A percentile compares a stretch with the other conserved stretches of the same genome.
phyloP scores from a whole-genome alignment of 805 yeast species.

The Millerozyma miso region DNA sequence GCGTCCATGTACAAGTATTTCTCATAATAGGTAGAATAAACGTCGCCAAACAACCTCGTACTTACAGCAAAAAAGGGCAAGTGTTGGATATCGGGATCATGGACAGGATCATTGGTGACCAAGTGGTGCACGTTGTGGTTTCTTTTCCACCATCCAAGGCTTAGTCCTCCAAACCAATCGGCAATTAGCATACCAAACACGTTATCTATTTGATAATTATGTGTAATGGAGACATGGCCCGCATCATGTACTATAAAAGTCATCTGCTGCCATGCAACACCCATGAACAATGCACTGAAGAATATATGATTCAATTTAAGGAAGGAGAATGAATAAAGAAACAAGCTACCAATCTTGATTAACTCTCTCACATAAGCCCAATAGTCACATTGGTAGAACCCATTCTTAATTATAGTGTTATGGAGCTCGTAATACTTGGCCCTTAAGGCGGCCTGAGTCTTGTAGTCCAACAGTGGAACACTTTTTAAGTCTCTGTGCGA shows the following conservation, averaged over 20 bases:
- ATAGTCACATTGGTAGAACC: constrained; percentile 70
- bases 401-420: constrained; percentile 47
- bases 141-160: constrained; percentile 93
- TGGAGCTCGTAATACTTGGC: constrained; percentile 60
- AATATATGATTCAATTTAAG: constrained; percentile 43
- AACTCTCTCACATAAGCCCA: constrained; percentile 69
- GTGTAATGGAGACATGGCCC: constrained; percentile 81
- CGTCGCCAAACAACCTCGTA: constrained; percentile 58
- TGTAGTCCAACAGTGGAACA: constrained; percentile 63
- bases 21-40: constrained; percentile 80
- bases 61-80: constrained; percentile 88
- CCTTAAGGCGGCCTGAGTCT: constrained; percentile 58
- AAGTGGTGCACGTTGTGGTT: constrained; percentile 93
- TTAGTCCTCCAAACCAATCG: constrained; percentile 79
- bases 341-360: constrained; percentile 53
- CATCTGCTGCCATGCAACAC: constrained; percentile 84
- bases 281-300: constrained; percentile 62
- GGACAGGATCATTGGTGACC: constrained; percentile 88
- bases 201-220: constrained; percentile 72
- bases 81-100: constrained; percentile 93
- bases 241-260: constrained; percentile 89
- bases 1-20: constrained; percentile 63
- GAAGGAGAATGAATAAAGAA: constrained; percentile 46
- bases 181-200: constrained; percentile 70
- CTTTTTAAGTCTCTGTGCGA: constrained; percentile 51